Evolutionary conservation across 2,329 filamentous ascomycete genomes (phyloP), one percentile per base, ranked within the genome.

Genomic region (Cylindrodendrum hubeiense): DNA sequence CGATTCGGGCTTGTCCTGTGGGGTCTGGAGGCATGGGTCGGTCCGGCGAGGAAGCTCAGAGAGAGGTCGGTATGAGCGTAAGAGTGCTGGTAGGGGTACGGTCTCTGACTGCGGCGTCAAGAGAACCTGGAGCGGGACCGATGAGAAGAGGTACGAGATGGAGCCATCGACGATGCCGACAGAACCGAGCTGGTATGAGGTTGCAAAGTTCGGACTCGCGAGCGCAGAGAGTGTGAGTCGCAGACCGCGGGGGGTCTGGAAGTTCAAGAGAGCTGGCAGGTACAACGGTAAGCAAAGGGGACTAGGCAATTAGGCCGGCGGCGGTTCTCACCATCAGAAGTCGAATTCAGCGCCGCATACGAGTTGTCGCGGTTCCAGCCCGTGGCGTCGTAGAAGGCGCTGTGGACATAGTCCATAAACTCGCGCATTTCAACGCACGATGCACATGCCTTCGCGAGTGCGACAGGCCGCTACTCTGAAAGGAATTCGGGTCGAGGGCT

Each of bases 321-420:
- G 19, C 17, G 52, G 65, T 55, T 72, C 81, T 69, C 84, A 93
- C 92, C 93, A 84, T 94, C 89, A 51, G 93, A 90, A 4, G 94
- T 97, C 63, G 91, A 90, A 73, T 94, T 97, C 75, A 98, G 85
- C 70, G 91, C 89, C 72, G 93, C 91, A 82, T 98, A 98, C 66
- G 93, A 96, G 81, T 97, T 97, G 84, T 98, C 94, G 76, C 90
- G 87, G 78, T 95, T 93, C 95, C 95, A 98, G 79, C 91, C 88
- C 49, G 94, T 95, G 61, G 92, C 91, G 78, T 92, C 87, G 79
- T 94, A 93, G 83, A 97, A 98, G 75, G 93, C 93, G 82, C 92
- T 88, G 82, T 97, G 94, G 84, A 98, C 91, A 84, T 97, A 95
- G 82, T 97, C 94, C 93, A 98, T 97, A 85, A 97, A 98, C 82